A percentile compares a stretch with the other conserved stretches of the same genome.
Evolutionary conservation across 371 early-diverging fungal species (phyloP).

Genomic region (Apophysomyces variabilis): DNA sequence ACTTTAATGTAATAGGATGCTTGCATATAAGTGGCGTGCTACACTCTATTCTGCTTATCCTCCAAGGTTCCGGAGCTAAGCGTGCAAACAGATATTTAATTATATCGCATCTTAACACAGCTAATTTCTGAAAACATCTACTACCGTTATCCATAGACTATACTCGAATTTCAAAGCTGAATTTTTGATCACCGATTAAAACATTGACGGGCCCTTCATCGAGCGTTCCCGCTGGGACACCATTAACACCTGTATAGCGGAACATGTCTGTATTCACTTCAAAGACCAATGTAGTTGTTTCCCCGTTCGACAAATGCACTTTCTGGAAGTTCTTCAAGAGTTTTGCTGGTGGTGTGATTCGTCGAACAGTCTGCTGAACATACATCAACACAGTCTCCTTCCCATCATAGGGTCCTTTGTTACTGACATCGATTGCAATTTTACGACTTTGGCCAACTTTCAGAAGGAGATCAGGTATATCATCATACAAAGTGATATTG

Average conservation of each 20-base stretch:
- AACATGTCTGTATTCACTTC: conserved; percentile 38
- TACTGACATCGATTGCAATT: conserved; percentile 54
- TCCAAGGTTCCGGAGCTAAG: too few species aligned
- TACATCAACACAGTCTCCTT: conserved; percentile 67
- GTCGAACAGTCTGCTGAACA: conserved; percentile 60
- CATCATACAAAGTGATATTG: conserved; percentile 25
- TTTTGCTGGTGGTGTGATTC: conserved; percentile 39
- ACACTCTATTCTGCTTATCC: too few species aligned
- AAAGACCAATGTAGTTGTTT: conserved; percentile 52
- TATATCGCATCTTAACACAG: too few species aligned
- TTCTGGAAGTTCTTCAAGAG: conserved; percentile 61
- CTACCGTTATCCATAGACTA: too few species aligned
- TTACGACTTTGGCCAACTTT: conserved; percentile 19
- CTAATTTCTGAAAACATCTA: too few species aligned
- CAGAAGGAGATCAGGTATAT: conserved; percentile 10
- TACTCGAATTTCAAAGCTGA: conserved; percentile 25
- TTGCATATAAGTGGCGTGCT: too few species aligned
- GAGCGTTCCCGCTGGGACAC: conserved; percentile 25
- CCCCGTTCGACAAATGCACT: conserved; percentile 42
- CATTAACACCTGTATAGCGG: conserved; percentile 39
- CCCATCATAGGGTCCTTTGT: conserved; percentile 52
- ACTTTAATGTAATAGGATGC: too few species aligned
- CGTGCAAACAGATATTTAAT: too few species aligned
- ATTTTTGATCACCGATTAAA: conserved; percentile 29
- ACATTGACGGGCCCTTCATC: conserved; percentile 37